A percentile compares a stretch with the other conserved stretches of the same genome.
Conservation (phyloP, 805 yeast species). For the Spencermartinsiella europaea region DNA sequence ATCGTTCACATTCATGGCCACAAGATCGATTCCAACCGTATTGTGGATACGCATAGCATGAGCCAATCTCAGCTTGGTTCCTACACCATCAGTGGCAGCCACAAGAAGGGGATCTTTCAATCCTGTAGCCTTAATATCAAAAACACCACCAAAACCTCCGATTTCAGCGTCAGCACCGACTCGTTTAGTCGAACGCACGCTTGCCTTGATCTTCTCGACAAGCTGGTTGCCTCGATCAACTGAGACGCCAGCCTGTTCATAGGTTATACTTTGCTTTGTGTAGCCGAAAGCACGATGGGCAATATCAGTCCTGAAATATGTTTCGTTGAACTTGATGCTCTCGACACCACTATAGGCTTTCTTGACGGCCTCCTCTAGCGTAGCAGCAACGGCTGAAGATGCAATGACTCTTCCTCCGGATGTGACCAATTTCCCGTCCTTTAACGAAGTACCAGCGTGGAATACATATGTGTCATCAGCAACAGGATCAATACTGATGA, state of each 20-base stretch:
- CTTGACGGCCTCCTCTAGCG: slow-evolving; percentile 75
- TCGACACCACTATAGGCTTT: slow-evolving; percentile 83
- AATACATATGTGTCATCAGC: slow-evolving; percentile 63
- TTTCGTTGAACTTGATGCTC: slow-evolving; percentile 62
- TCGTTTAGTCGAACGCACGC: slow-evolving; percentile 88
- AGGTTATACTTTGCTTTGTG: slow-evolving; percentile 53
- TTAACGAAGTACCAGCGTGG: slow-evolving; percentile 88
- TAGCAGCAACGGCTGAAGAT: slow-evolving; percentile 74
- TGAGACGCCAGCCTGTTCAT: slow-evolving; percentile 95
- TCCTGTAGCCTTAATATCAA: slow-evolving; percentile 86
- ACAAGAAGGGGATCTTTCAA: slow-evolving; percentile 73
- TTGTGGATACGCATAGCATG: slow-evolving; percentile 83
- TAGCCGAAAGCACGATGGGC: slow-evolving; percentile 85
- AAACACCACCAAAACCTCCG: slow-evolving; percentile 98
- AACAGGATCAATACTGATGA: slow-evolving; percentile 51
- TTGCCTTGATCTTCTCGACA: slow-evolving; percentile 83
- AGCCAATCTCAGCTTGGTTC: slow-evolving; percentile 93
- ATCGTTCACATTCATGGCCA: slow-evolving; percentile 98
- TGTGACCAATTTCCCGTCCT: slow-evolving; percentile 62
- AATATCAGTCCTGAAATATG: slow-evolving; percentile 86
- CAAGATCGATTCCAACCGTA: slow-evolving; percentile 98
- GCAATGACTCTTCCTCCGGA: slow-evolving; percentile 98
- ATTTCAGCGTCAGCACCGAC: slow-evolving; percentile 97
- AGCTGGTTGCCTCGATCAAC: slow-evolving; percentile 91
- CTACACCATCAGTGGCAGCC: slow-evolving; percentile 99